Percentiles rank a stretch among this genome's conserved stretches.
Conservation (phyloP, 177 flowering plant species). For the Vitis hybrid region DNA sequence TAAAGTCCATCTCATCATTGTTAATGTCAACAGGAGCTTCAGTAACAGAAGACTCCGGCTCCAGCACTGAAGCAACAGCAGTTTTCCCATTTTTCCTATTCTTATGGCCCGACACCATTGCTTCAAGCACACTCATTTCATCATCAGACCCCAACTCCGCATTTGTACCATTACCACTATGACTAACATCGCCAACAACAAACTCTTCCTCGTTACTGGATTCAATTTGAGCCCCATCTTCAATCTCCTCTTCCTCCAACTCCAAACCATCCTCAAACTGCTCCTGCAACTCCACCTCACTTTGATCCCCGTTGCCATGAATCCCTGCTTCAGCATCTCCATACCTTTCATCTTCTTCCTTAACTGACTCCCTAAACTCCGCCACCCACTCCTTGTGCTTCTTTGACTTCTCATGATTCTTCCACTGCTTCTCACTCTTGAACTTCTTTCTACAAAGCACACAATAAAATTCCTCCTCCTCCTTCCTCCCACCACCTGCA, state of each 20-base stretch:
- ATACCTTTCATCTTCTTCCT: slow-evolving; percentile 23
- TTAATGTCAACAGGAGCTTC: slow-evolving; percentile 17
- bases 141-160: slow-evolving; percentile 21
- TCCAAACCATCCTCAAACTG: slow-evolving; percentile 29
- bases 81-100: slow-evolving; percentile 23
- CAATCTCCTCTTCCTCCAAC: slow-evolving; percentile 23
- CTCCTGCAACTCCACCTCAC: too few relatives aligned
- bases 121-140: slow-evolving; percentile 48
- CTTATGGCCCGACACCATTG: slow-evolving; percentile 52
- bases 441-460: slow-evolving; percentile 70
- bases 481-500: slow-evolving; percentile 25
- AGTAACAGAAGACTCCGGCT: slow-evolving; percentile 18
- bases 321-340: too few relatives aligned
- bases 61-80: slow-evolving; percentile 7
- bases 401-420: slow-evolving; percentile 78
- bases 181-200: slow-evolving; percentile 1
- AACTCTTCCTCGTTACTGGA: slow-evolving; percentile 12
- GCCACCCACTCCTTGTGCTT: slow-evolving; percentile 70
- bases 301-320: too few relatives aligned
- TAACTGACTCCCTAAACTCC: slow-evolving; percentile 39
- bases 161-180: too few relatives aligned
- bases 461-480: slow-evolving; percentile 44
- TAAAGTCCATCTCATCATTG: slow-evolving; percentile 29
- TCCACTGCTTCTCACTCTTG: slow-evolving; percentile 80
- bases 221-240: slow-evolving; percentile 1